Percentiles rank a stretch among this genome's conserved stretches.
These are phyloP conservation scores for Brassica incana DNA, from an alignment of 345 rosid genomes.

Conservation along the genomic window DNA sequence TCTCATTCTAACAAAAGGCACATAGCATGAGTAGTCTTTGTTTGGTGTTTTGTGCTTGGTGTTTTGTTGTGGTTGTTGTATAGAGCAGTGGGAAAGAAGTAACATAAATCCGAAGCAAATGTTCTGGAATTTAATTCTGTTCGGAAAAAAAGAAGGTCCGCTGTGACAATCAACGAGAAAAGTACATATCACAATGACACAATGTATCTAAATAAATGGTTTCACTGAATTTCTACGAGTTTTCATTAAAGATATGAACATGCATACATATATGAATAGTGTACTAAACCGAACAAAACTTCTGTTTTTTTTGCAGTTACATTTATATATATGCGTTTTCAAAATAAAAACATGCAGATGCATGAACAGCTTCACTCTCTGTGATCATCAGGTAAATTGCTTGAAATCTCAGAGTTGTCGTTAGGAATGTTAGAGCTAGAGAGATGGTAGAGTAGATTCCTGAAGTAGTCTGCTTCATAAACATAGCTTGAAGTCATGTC, in stretches of 20 bases:
- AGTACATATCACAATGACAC: background rate
- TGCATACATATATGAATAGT: background rate
- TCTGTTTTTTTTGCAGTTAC: background rate
- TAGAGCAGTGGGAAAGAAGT: too few relatives aligned
- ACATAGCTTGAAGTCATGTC: slow-evolving; percentile 1
- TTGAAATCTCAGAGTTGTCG: background rate
- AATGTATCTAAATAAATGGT: background rate
- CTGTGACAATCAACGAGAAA: background rate
- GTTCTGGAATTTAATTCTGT: background rate
- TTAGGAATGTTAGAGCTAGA: background rate
- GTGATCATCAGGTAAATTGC: background rate
- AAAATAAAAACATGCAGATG: background rate
- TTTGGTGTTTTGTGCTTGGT: too few relatives aligned
- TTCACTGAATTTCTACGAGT: background rate
- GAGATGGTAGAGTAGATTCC: slow-evolving; percentile 6
- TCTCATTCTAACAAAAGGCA: too few relatives aligned
- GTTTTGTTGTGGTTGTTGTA: too few relatives aligned
- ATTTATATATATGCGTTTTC: background rate
- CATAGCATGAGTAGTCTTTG: too few relatives aligned
- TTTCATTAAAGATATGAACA: background rate
- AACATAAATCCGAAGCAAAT: background rate
- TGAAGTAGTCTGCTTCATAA: slow-evolving; percentile 6
- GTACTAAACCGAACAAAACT: background rate
- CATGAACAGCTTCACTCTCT: background rate
- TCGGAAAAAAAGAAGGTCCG: too few relatives aligned